Conservation (phyloP, 768 basidiomycete species). For the Calocybe gangraenosa region DNA sequence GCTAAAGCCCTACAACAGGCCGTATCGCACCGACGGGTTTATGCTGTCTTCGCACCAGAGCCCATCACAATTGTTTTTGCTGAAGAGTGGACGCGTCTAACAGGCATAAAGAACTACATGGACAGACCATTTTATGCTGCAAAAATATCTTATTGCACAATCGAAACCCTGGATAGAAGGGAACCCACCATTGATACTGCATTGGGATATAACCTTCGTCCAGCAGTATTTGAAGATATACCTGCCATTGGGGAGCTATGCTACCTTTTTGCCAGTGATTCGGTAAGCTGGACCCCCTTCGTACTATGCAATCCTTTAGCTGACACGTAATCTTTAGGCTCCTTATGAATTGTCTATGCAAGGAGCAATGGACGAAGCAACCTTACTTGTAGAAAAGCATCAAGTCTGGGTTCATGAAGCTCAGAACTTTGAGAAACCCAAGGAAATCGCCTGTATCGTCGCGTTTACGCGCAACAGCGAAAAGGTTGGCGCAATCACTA, state of each 20-base stretch:
- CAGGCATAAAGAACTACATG: conserved; percentile 32
- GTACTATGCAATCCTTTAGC: background rate
- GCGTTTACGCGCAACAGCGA: conserved; percentile 62
- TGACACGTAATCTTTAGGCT: conserved; percentile 22
- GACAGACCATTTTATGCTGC: conserved; percentile 58
- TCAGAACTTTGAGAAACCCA: conserved; percentile 16
- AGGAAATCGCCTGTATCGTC: conserved; percentile 57
- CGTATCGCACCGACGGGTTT: conserved; percentile 38
- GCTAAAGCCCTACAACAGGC: conserved; percentile 29
- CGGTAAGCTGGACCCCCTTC: conserved; percentile 39
- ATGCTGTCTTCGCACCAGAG: conserved; percentile 62
- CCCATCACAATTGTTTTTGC: conserved; percentile 43
- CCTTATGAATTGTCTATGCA: conserved; percentile 48
- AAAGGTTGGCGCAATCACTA: conserved; percentile 60
- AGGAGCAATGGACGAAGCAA: conserved; percentile 48
- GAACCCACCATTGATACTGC: conserved; percentile 17
- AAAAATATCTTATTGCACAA: conserved; percentile 52
- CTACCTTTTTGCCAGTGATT: conserved; percentile 50
- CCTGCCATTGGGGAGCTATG: conserved; percentile 43
- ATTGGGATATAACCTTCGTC: conserved; percentile 34
- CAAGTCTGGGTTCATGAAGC: conserved; percentile 62
- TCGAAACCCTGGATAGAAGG: conserved; percentile 28
- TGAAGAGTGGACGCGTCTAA: conserved; percentile 40
- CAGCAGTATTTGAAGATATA: conserved; percentile 36
- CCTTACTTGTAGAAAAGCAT: conserved; percentile 36